These are phyloP conservation scores for Agarophyton chilense DNA, from an alignment of 23 red algal genomes.

Conservation along the genomic window DNA sequence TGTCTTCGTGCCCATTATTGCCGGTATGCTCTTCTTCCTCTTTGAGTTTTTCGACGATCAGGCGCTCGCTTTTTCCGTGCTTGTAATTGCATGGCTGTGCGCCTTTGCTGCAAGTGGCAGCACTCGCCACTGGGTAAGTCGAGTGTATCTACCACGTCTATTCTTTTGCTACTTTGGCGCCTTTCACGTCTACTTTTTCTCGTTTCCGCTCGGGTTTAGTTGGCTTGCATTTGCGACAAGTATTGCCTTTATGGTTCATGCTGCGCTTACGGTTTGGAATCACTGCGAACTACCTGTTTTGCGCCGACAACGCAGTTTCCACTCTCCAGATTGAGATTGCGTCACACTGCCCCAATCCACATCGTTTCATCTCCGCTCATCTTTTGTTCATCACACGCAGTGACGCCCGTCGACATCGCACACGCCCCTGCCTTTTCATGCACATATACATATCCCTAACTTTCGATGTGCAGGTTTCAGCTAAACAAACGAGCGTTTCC, in stretches of 20 bases:
- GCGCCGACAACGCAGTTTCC: conserved; percentile 31
- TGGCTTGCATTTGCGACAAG: conserved; percentile 87
- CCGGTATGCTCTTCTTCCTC: conserved; percentile 98
- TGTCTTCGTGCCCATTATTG: conserved; percentile 98
- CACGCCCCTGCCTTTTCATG: background rate
- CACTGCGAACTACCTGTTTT: conserved; percentile 74
- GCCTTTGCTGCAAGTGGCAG: conserved; percentile 80
- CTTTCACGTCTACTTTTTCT: conserved; percentile 99
- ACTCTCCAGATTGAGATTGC: background rate
- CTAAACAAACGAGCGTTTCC: background rate
- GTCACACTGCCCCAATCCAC: background rate
- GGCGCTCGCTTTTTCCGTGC: conserved; percentile 84
- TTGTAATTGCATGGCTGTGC: conserved; percentile 90
- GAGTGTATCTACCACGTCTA: conserved; percentile 76
- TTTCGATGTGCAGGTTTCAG: background rate
- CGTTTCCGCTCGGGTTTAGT: conserved; percentile 93
- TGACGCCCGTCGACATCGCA: background rate
- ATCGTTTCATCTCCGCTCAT: background rate
- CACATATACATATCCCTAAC: background rate
- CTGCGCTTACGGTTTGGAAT: conserved; percentile 77
- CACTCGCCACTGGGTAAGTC: conserved; percentile 76
- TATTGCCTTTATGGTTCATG: conserved; percentile 93
- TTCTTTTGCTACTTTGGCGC: conserved; percentile 93
- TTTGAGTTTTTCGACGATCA: conserved; percentile 95
- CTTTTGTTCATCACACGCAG: background rate